phyloP scores from a whole-genome alignment of 1,139 yeast species.

The Suhomyces yuchorum region DNA sequence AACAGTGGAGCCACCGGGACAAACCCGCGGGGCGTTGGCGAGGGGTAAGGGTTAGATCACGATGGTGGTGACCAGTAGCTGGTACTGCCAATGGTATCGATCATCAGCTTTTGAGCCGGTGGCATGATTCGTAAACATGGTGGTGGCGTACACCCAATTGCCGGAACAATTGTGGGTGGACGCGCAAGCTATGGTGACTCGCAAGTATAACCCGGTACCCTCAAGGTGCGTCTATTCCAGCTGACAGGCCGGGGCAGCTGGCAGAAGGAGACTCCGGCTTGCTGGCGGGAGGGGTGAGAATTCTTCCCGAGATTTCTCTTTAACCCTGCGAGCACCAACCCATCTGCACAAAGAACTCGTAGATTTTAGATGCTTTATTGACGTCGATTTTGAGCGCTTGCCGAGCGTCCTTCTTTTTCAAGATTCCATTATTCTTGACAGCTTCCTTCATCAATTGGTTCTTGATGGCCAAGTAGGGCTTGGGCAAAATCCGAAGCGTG shows the following conservation, averaged over 20 bases:
- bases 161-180: neutral
- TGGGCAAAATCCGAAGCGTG: constrained; percentile 81
- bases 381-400: constrained; percentile 84
- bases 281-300: too few species aligned
- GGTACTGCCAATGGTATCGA: too few species aligned
- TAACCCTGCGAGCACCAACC: constrained; percentile 70
- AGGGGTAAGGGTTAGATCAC: too few species aligned
- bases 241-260: too few species aligned
- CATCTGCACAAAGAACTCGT: constrained; percentile 89
- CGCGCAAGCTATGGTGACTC: neutral
- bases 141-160: neutral
- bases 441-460: constrained; percentile 90
- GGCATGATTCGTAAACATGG: constrained; percentile 4
- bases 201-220: neutral
- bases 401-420: constrained; percentile 82
- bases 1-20: too few species aligned
- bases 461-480: constrained; percentile 90
- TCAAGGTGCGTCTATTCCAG: too few species aligned
- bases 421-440: constrained; percentile 76
- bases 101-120: constrained; percentile 1
- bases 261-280: too few species aligned
- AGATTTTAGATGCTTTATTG: constrained; percentile 80
- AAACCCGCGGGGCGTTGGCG: too few species aligned
- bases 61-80: too few species aligned
- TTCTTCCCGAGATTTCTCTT: constrained; percentile 1